Conservation (phyloP, 2,329 filamentous ascomycete species). For the Colletotrichum siamense region DNA sequence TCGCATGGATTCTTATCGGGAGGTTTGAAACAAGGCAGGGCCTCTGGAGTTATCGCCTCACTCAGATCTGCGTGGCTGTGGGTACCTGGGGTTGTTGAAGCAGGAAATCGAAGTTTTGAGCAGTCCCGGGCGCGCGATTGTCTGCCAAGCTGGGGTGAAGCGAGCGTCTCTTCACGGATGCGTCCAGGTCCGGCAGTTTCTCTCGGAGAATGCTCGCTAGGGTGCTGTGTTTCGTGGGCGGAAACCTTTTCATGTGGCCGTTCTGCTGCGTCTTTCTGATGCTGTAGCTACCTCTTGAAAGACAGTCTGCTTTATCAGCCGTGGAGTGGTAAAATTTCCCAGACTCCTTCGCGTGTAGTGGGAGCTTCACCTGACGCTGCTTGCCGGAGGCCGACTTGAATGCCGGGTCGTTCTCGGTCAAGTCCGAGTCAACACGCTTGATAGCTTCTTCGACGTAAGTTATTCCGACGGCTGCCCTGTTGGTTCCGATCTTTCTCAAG, state of each 20-base stretch:
- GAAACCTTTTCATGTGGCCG: not conserved
- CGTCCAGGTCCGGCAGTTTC: not conserved
- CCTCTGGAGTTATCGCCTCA: not conserved
- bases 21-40: not conserved
- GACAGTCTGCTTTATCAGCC: not conserved
- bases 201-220: not conserved
- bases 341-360: not conserved
- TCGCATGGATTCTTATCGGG: not conserved
- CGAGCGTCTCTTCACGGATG: not conserved
- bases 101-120: not conserved
- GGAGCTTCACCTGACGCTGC: not conserved
- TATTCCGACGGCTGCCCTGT: not conserved
- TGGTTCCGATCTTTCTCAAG: not conserved
- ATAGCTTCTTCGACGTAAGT: not conserved
- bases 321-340: accelerated
- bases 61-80: not conserved
- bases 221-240: not conserved
- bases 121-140: not conserved
- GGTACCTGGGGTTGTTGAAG: not conserved
- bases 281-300: not conserved
- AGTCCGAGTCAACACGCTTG: not conserved
- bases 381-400: not conserved
- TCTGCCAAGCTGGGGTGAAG: not conserved
- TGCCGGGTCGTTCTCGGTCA: not conserved
- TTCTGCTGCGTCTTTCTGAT: not conserved